These are phyloP conservation scores for Acacia crassicarpa DNA, from an alignment of 306 rosid species.

Conservation along the genomic window DNA sequence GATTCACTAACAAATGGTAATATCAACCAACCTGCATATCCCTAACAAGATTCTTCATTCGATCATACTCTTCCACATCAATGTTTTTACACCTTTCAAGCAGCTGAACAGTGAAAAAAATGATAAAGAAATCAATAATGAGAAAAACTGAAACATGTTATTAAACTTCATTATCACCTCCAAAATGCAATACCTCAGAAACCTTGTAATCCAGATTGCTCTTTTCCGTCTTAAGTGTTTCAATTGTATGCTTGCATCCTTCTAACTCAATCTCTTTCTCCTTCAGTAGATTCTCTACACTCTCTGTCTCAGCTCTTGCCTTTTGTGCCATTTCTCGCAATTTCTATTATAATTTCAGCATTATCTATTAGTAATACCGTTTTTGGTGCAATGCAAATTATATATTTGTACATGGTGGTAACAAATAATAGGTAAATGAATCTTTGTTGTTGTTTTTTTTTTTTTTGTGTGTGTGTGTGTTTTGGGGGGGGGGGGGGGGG, in stretches of 20 bases:
- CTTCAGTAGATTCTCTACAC: slow-evolving; percentile 59
- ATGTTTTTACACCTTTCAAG: slow-evolving; percentile 64
- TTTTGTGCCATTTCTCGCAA: slow-evolving; percentile 67
- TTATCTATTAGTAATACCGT: background rate
- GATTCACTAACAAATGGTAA: background rate
- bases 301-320: slow-evolving; percentile 55
- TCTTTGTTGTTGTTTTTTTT: too few species aligned
- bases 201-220: slow-evolving; percentile 55
- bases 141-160: background rate
- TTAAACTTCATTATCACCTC: slow-evolving; percentile 6
- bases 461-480: too few species aligned
- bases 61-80: slow-evolving; percentile 78
- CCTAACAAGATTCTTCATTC: slow-evolving; percentile 60
- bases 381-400: background rate
- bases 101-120: slow-evolving; percentile 42
- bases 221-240: slow-evolving; percentile 58
- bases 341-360: slow-evolving; percentile 55
- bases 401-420: background rate
- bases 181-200: slow-evolving; percentile 65
- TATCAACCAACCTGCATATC: slow-evolving; percentile 59
- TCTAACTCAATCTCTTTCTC: slow-evolving; percentile 64
- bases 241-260: slow-evolving; percentile 62
- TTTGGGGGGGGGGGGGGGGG: too few species aligned
- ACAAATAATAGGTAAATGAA: background rate
- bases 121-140: background rate